Evolutionary conservation across 208 protist genomes (phyloP).

Genomic region (Crithidia expoeki): DNA sequence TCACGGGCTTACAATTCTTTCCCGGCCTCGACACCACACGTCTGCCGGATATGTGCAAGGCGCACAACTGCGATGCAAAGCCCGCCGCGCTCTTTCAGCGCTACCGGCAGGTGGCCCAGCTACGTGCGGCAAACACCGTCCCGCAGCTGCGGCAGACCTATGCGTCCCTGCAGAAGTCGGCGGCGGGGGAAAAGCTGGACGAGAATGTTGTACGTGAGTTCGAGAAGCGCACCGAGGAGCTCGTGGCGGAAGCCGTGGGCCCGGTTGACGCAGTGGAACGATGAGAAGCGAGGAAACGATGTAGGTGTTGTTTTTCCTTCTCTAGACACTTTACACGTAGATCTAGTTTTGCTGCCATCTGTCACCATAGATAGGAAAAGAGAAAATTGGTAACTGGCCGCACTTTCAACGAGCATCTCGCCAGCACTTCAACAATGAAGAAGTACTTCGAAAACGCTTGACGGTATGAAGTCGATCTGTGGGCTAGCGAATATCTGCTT

Average conservation of each 20-base stretch:
- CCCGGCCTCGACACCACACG: slow-evolving; percentile 32
- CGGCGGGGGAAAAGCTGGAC: slow-evolving; percentile 34
- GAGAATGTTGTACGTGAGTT: slow-evolving; percentile 46
- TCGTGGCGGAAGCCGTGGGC: slow-evolving; percentile 37
- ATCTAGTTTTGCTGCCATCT: no score
- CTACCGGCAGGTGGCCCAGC: slow-evolving; percentile 65
- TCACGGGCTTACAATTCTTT: slow-evolving; percentile 85
- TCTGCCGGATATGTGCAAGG: slow-evolving; percentile 61
- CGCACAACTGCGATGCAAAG: slow-evolving; percentile 52
- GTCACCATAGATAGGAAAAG: background rate
- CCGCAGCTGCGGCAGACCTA: slow-evolving; percentile 58
- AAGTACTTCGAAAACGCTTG: no score
- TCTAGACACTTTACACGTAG: background rate
- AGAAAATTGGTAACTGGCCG: background rate
- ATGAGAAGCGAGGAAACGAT: background rate
- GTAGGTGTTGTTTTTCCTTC: background rate
- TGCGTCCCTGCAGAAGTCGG: slow-evolving; percentile 31
- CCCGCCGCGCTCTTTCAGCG: slow-evolving; percentile 47
- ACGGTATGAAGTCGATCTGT: no score
- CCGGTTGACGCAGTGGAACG: slow-evolving; percentile 24
- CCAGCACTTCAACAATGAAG: no score
- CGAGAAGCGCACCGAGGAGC: slow-evolving; percentile 48
- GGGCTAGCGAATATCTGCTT: no score
- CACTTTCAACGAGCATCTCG: background rate
- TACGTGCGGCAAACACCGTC: slow-evolving; percentile 58